phyloP scores from a whole-genome alignment of 148 eudicot genomes.

The Limonium bicolor region DNA sequence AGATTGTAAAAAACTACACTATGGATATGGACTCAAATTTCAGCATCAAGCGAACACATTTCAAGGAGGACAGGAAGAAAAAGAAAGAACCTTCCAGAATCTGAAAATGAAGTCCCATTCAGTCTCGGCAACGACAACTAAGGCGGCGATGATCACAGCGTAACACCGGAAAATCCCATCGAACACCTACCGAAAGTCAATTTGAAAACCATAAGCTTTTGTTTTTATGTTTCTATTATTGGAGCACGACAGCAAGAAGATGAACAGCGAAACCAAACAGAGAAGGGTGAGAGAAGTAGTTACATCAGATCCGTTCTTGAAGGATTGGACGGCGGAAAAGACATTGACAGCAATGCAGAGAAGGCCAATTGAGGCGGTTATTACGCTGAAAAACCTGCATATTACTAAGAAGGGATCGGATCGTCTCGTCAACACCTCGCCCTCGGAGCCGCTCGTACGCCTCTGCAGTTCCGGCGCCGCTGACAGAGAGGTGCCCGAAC shows the following conservation, averaged over 20 bases:
- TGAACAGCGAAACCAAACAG: not conserved
- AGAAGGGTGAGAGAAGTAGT: not conserved
- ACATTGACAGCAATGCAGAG: constrained; percentile 66
- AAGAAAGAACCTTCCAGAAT: constrained; percentile 49
- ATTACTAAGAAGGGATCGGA: constrained; percentile 48
- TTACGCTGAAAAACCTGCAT: constrained; percentile 54
- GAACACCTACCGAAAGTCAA: constrained; percentile 35
- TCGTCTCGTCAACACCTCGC: constrained; percentile 16
- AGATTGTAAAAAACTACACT: too few relatives aligned
- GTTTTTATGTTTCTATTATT: not conserved
- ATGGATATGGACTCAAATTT: too few relatives aligned
- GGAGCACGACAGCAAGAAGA: not conserved
- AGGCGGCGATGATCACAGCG: constrained; percentile 48
- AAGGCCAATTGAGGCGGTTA: constrained; percentile 43
- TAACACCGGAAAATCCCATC: constrained; percentile 89
- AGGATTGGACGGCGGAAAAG: constrained; percentile 62
- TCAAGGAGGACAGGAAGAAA: too few relatives aligned
- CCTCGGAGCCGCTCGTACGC: constrained; percentile 2
- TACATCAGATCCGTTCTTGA: constrained; percentile 62
- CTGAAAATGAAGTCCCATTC: constrained; percentile 64
- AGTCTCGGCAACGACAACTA: constrained; percentile 75
- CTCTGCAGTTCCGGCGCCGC: not conserved
- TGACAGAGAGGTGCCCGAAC: not conserved
- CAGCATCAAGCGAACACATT: too few relatives aligned
- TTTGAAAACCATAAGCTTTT: not conserved